phyloP scores from a whole-genome alignment of 768 basidiomycete species.

The Amyloporia xantha region DNA sequence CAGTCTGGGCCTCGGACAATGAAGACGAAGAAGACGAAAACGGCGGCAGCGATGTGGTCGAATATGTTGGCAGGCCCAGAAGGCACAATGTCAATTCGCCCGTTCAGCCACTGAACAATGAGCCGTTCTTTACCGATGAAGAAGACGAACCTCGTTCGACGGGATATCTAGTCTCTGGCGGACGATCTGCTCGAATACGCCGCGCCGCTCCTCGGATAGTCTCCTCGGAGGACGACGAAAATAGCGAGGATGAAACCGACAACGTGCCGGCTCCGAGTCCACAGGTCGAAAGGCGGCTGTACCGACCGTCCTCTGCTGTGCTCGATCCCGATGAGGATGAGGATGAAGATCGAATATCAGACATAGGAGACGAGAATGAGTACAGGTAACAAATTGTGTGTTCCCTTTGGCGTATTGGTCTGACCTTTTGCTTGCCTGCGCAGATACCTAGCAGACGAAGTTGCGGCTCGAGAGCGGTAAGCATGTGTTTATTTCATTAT shows the following conservation, averaged over 20 bases:
- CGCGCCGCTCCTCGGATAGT: not conserved
- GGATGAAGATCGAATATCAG: not conserved
- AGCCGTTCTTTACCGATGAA: not conserved
- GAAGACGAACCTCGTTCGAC: too few species aligned
- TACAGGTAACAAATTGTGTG: not conserved
- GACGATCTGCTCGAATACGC: too few species aligned
- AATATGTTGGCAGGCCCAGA: too few species aligned
- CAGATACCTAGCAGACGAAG: slow-evolving; percentile 16
- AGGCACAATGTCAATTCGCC: not conserved
- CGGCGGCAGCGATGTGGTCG: not conserved
- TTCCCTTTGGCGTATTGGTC: not conserved
- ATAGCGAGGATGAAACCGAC: not conserved
- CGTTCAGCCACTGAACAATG: not conserved
- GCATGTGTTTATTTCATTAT: slow-evolving; percentile 1
- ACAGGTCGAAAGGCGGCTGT: too few species aligned
- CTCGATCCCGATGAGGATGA: not conserved
- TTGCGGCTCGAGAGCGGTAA: slow-evolving; percentile 21
- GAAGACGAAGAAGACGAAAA: slow-evolving; percentile 9
- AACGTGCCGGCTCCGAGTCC: not conserved
- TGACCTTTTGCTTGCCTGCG: not conserved
- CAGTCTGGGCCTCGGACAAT: not conserved
- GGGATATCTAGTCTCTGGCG: too few species aligned
- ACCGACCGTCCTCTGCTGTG: too few species aligned
- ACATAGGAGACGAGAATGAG: not conserved
- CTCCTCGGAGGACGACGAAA: not conserved